Evolutionary conservation across 164 flowering plant species (phyloP).

Genomic region (Pachysandra terminalis): DNA sequence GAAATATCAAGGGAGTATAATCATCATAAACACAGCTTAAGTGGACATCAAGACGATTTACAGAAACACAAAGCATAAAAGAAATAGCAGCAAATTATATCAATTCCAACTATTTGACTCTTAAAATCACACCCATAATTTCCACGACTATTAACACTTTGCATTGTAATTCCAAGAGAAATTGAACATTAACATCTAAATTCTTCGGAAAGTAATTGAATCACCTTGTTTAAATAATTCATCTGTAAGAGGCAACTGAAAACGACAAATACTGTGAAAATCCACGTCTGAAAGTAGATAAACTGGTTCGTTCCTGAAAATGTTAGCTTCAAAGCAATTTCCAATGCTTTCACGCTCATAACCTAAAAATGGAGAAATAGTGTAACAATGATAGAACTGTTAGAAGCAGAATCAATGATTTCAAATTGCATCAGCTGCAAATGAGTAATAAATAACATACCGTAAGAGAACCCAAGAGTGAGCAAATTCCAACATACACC

Average conservation of each 20-base stretch:
- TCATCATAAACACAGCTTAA: neutral
- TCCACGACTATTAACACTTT: neutral
- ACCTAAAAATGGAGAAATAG: conserved; percentile 39
- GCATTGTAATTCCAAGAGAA: neutral
- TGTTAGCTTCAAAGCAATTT: conserved; percentile 74
- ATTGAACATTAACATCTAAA: too few relatives aligned
- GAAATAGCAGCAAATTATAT: neutral
- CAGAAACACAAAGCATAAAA: neutral
- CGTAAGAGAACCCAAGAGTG: conserved; percentile 97
- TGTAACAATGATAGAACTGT: neutral
- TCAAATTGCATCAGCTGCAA: neutral
- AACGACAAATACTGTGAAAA: conserved; percentile 50
- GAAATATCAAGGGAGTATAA: too few relatives aligned
- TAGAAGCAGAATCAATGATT: neutral
- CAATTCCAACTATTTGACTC: neutral
- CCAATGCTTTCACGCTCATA: conserved; percentile 82
- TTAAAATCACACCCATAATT: neutral
- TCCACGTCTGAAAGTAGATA: conserved; percentile 66
- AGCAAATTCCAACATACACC: conserved; percentile 86
- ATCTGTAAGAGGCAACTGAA: conserved; percentile 53
- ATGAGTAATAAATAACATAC: conserved; percentile 35
- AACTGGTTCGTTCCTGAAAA: conserved; percentile 70
- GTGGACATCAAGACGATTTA: neutral
- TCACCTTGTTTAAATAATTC: conserved; percentile 85
- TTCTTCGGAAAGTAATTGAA: neutral